Conservation (phyloP, 208 protist species). For the Leishmania martiniquensis region DNA sequence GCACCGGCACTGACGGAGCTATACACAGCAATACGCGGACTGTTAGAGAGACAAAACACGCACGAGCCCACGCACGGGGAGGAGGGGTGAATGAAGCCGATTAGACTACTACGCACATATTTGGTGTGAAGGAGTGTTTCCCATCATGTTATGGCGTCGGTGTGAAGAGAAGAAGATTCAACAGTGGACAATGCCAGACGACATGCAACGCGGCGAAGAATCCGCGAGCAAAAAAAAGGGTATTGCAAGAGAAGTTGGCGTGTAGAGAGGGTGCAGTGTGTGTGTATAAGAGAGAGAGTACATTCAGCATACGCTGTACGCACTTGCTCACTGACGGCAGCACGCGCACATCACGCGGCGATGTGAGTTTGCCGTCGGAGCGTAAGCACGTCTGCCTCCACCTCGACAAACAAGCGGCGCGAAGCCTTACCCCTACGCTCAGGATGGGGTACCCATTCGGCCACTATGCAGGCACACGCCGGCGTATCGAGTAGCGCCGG, state of each 20-base stretch:
- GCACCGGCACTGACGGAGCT: not conserved
- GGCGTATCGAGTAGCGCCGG: too few species aligned
- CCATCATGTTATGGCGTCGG: not conserved
- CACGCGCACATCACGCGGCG: not conserved
- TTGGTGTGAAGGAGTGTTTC: not conserved
- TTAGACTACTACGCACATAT: not conserved
- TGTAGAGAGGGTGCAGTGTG: not conserved
- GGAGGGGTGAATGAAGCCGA: not conserved
- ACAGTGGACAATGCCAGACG: not conserved
- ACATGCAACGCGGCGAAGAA: not conserved
- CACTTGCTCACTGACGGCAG: not conserved
- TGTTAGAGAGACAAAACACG: not conserved
- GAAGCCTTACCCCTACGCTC: not conserved
- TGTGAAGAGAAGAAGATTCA: not conserved
- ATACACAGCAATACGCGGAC: not conserved
- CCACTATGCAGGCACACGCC: not conserved
- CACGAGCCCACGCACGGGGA: not conserved
- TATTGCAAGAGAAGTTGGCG: not conserved
- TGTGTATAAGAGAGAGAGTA: not conserved
- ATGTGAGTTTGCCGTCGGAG: not conserved
- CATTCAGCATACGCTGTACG: not conserved
- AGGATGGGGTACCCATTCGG: not conserved
- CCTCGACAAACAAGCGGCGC: not conserved
- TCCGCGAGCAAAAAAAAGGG: not conserved
- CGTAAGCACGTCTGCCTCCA: not conserved